Evolutionary conservation across 257 asterid species (phyloP).

Genomic region (Solanum corneliomulleri): DNA sequence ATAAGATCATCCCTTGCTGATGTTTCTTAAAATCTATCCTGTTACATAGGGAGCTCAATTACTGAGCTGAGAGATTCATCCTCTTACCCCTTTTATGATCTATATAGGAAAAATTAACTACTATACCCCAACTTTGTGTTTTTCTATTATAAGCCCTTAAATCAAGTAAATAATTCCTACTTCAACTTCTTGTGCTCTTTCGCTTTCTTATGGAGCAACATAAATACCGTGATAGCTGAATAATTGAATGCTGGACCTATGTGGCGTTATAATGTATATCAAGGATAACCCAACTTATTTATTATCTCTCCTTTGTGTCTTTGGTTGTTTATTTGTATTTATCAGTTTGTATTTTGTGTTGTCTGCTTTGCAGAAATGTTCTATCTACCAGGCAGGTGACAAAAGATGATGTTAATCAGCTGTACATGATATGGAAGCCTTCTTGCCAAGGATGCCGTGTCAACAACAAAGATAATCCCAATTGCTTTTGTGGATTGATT

Average conservation of each 20-base stretch:
- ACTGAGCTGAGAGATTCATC: neutral
- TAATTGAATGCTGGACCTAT: neutral
- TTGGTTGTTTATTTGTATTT: neutral
- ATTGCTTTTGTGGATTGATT: constrained; percentile 88
- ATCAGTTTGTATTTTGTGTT: neutral
- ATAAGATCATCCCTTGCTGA: neutral
- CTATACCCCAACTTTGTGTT: neutral
- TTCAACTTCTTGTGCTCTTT: neutral
- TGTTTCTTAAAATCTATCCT: neutral
- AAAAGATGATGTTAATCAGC: constrained; percentile 66
- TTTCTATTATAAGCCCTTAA: neutral
- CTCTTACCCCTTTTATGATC: neutral
- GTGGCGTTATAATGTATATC: neutral
- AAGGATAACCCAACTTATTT: neutral
- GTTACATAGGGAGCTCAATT: neutral
- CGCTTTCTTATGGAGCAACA: neutral
- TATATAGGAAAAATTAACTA: neutral
- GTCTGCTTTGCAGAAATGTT: constrained; percentile 51
- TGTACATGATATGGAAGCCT: constrained; percentile 79
- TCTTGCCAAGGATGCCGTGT: constrained; percentile 90
- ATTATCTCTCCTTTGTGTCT: neutral
- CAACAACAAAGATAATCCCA: constrained; percentile 92
- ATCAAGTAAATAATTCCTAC: neutral
- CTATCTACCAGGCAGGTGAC: constrained; percentile 41
- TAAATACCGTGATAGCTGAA: neutral